Evolutionary conservation across 2,329 filamentous ascomycete species (phyloP), one percentile per base, ranked within the genome.

Genomic region (Nothophoma quercina): DNA sequence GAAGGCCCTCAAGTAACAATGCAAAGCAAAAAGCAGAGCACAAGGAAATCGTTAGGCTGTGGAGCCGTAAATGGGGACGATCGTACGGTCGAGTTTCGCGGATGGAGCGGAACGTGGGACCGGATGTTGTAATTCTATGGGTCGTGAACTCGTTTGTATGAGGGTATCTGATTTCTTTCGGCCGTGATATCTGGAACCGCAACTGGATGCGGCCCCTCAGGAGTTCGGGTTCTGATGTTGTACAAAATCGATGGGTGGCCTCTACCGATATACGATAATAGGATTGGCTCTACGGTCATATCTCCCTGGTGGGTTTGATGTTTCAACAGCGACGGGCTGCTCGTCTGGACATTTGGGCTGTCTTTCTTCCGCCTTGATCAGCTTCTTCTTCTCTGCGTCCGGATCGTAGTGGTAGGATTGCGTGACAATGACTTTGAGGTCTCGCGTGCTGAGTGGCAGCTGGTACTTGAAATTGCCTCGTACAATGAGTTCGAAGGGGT

Each of bases 401-500:
- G 71, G 71, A 41, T 73, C 68, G 49, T 74, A 74, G 44, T 60
- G 62, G 48, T 73, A 73, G 26, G 65, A 60, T 9, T 73, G 76
- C 12, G 72, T 77, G 25, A 83, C 74, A 60, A 68, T 78, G 65
- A 81, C 81, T n/a, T 78, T 83, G 62, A 81, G 77, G 33, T 77
- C 77, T 13, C 79, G 76, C 4, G 82, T 83, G 54, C 79, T 84
- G 47, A 88, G 75, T 7, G 85, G 85, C 3, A 88, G 75, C 56
- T 85, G 81, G 68, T 99, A 99, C 69, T 93, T 92, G 62, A 99
- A 81, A 12, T 95, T 89, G 18, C 95, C 95, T 64, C 95, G 88
- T 33, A 99, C 85, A 55, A 98, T 93, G 40, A 99, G 82, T 62
- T 97, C 91, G 64, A 98, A 99, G 35, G 93, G 90, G 72, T 97